Evolutionary conservation across 2,329 filamentous ascomycete species (phyloP), one percentile per base, ranked within the genome.

Genomic region (Aspergillus sp.): DNA sequence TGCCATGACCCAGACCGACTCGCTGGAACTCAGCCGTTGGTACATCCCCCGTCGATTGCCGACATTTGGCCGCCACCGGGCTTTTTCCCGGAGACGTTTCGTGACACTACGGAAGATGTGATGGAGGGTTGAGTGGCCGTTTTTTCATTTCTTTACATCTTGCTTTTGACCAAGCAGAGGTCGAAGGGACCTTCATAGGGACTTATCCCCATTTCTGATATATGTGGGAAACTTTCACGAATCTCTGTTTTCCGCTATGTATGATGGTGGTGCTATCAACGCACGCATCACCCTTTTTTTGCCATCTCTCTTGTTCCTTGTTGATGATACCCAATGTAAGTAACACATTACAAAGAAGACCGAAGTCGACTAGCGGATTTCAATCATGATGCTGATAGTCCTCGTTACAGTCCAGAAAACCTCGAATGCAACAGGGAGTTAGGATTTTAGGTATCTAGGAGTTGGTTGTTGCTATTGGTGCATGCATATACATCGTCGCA

Each of bases 1-100:
- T 80, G 78, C 30, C 76, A 80, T 63, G 78, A 80, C 57, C 78
- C 78, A 4, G 77, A 79, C 61, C 75, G 78, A 30, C 62, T 78
- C n/a, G 71, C 66, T 2, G 71, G 71, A 49, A 71, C 74, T 8
- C 71, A 75, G 38, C 71, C 75, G 17, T 55, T 77, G 23, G 69
- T 78, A 6, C 71, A 76, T 60, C 76, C 76, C 1, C 69, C 74
- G 23, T 77, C 74, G 4, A 78, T 78, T 50, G 75, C 73, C 5
- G 76, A 79, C 67, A 77, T 78, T 7, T 79, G 76, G 76, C 76
- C 76, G 13, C 76, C 76, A 1, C 76, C 76, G 3, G 76, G 76
- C 0, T 78, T 78, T 51, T 78, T 78, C 55, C 76, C 76, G 3
- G 74, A 77, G 59, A 74, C 73, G 0, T 78, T 78, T 58, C 73